Conservation (phyloP, 345 rosid genomes). For the Eucalyptus polyanthemos region DNA sequence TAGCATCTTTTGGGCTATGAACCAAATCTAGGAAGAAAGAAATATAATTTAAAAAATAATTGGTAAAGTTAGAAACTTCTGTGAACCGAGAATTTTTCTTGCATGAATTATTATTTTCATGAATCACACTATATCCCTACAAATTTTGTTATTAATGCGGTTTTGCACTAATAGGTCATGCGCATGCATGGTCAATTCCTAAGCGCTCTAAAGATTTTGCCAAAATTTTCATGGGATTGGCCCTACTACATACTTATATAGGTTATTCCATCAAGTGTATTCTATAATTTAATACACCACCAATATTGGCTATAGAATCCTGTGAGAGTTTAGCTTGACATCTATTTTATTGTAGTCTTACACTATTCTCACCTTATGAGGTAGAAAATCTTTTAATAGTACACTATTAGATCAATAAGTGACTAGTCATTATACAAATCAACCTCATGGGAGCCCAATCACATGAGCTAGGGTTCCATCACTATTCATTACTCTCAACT, state of each 20-base stretch:
- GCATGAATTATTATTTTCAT: background rate
- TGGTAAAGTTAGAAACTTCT: background rate
- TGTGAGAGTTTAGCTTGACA: too few species aligned
- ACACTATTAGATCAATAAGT: too few species aligned
- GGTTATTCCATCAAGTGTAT: background rate
- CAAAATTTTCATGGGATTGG: background rate
- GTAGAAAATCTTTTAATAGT: too few species aligned
- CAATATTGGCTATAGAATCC: too few species aligned
- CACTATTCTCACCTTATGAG: too few species aligned
- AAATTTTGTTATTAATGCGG: background rate
- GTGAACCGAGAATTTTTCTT: background rate
- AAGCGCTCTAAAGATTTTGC: background rate
- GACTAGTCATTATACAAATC: too few species aligned
- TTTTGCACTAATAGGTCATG: background rate
- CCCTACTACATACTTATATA: background rate
- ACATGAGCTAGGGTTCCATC: too few species aligned
- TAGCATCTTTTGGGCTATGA: background rate
- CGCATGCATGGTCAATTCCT: background rate
- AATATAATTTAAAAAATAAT: background rate
- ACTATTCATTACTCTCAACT: too few species aligned
- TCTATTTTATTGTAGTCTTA: too few species aligned
- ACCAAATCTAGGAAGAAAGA: background rate
- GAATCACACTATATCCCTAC: background rate
- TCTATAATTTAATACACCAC: too few species aligned
- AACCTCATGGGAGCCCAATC: too few species aligned